Evolutionary conservation across 2,329 filamentous ascomycete genomes (phyloP).

Genomic region (Colletotrichum gloeosporioides): DNA sequence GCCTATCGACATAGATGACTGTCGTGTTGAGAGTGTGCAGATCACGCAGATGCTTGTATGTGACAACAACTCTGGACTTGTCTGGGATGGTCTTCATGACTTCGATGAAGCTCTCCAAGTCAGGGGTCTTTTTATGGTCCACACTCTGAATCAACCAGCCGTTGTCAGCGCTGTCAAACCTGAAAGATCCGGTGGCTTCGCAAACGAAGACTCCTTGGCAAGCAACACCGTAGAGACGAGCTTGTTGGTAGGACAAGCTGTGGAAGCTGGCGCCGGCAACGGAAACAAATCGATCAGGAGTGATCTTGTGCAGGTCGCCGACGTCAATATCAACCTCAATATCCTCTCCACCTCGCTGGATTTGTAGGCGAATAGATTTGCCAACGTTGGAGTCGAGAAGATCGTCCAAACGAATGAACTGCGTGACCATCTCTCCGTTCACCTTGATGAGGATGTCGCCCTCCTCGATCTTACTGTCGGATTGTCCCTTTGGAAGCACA

Average conservation of each 20-base stretch:
- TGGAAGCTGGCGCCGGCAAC: constrained; percentile 96
- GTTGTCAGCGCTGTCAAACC: constrained; percentile 87
- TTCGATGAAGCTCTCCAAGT: constrained; percentile 87
- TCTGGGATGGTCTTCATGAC: constrained; percentile 89
- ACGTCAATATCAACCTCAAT: constrained; percentile 85
- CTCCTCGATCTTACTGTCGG: constrained; percentile 85
- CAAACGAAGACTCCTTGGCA: constrained; percentile 94
- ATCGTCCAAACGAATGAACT: constrained; percentile 90
- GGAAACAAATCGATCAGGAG: constrained; percentile 92
- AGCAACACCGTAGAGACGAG: constrained; percentile 91
- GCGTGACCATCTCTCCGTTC: constrained; percentile 90
- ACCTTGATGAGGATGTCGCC: constrained; percentile 93
- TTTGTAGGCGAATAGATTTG: constrained; percentile 75
- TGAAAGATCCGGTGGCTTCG: constrained; percentile 93
- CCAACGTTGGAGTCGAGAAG: constrained; percentile 90
- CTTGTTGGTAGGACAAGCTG: constrained; percentile 95
- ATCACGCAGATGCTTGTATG: constrained; percentile 94
- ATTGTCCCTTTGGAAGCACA: constrained; percentile 88
- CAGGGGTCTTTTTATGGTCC: constrained; percentile 88
- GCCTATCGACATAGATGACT: constrained; percentile 90
- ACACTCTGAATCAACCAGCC: constrained; percentile 95
- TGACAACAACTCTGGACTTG: constrained; percentile 84
- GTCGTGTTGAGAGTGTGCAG: constrained; percentile 93
- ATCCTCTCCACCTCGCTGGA: constrained; percentile 89
- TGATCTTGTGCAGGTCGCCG: constrained; percentile 91